A percentile compares a stretch with the other conserved stretches of the same genome.
Conservation (phyloP, 202 grass and related monocot species). For the Carex arenaria region DNA sequence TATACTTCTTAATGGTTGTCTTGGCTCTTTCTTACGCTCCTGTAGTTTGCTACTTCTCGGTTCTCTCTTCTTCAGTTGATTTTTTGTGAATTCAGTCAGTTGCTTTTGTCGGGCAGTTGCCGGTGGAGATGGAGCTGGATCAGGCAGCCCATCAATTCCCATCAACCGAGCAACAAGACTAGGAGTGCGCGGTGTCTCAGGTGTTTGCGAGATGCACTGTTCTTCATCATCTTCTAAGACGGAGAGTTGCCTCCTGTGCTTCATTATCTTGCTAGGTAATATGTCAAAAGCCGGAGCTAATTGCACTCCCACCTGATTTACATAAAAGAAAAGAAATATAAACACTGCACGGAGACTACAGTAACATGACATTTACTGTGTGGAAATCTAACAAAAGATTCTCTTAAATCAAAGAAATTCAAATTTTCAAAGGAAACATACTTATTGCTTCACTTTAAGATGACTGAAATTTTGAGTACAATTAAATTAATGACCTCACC, state of each 20-base stretch:
- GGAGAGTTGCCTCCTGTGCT: neutral
- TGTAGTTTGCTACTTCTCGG: constrained; percentile 52
- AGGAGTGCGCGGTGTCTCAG: constrained; percentile 67
- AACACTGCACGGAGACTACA: neutral
- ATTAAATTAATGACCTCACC: too few species aligned
- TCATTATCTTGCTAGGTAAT: constrained; percentile 17
- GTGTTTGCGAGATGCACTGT: neutral
- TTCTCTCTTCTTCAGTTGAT: constrained; percentile 22
- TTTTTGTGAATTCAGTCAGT: neutral
- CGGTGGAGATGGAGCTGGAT: constrained; percentile 32
- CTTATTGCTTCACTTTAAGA: neutral
- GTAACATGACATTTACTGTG: neutral
- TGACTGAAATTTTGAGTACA: neutral
- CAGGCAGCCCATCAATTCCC: constrained; percentile 72
- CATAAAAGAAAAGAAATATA: neutral
- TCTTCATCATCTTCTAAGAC: constrained; percentile 4
- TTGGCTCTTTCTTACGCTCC: constrained; percentile 37
- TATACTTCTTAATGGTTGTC: constrained; percentile 55
- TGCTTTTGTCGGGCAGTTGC: neutral
- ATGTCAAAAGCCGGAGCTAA: constrained; percentile 46
- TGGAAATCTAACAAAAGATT: neutral
- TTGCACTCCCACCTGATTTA: constrained; percentile 45
- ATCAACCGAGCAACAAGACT: constrained; percentile 82
- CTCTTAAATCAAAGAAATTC: neutral
- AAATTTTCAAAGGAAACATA: neutral